Evolutionary conservation across 495 filamentous ascomycete species (phyloP).

Genomic region (Rostrohypoxylon terebratum): DNA sequence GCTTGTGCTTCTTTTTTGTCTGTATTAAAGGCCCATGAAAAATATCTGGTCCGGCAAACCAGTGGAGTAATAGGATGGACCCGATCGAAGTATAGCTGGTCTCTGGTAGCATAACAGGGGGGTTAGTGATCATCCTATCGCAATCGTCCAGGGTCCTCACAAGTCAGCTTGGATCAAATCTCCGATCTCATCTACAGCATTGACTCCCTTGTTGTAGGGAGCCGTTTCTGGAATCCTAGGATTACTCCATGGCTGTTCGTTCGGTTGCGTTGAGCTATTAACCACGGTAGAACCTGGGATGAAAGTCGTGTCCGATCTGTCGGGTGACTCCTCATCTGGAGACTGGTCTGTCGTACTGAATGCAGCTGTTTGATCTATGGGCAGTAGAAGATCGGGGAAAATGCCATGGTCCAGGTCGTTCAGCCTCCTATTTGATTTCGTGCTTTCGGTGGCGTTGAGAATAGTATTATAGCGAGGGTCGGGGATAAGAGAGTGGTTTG

Average conservation of each 20-base stretch:
- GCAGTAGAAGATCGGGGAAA: not conserved
- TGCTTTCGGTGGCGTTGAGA: not conserved
- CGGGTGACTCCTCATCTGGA: conserved; percentile 3
- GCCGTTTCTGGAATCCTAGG: not conserved
- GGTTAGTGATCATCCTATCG: conserved; percentile 11
- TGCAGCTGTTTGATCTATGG: not conserved
- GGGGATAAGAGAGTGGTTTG: not conserved
- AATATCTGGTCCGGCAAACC: not conserved
- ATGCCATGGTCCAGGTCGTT: not conserved
- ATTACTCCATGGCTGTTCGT: conserved; percentile 2
- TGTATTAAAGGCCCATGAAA: not conserved
- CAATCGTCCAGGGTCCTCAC: conserved; percentile 1
- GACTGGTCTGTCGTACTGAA: not conserved
- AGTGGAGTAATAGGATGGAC: not conserved
- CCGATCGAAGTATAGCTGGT: conserved; percentile 13
- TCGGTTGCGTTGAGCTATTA: not conserved
- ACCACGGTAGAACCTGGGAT: not conserved
- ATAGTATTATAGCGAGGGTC: not conserved
- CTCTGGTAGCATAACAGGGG: conserved; percentile 9
- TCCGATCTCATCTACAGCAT: conserved; percentile 9
- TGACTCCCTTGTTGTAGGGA: not conserved
- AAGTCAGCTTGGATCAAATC: conserved; percentile 11
- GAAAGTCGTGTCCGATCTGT: not conserved
- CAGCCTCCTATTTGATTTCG: not conserved
- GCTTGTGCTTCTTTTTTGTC: conserved; percentile 28